phyloP scores from a whole-genome alignment of 2,329 filamentous ascomycete species.

The Botryotinia globosa region DNA sequence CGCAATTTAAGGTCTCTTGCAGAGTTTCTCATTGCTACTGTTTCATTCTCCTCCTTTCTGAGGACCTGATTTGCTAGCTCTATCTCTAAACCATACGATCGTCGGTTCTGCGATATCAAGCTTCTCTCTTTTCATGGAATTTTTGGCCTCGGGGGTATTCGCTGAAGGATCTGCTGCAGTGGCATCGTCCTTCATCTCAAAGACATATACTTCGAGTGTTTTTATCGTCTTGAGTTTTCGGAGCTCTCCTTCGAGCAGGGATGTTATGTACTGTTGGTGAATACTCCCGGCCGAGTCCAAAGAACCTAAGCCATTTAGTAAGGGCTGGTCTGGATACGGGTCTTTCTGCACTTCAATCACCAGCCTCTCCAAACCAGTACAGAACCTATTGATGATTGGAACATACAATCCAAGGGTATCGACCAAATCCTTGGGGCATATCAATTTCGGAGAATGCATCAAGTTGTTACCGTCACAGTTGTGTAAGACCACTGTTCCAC shows the following conservation, averaged over 20 bases:
- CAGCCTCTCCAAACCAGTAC: background rate
- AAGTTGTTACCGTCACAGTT: background rate
- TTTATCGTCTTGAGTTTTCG: background rate
- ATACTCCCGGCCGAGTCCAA: background rate
- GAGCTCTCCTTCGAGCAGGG: background rate
- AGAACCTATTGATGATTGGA: background rate
- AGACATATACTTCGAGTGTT: background rate
- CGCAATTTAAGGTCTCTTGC: background rate
- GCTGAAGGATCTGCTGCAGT: background rate
- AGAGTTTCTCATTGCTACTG: background rate
- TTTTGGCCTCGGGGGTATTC: no score
- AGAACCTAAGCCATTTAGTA: background rate
- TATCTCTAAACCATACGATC: background rate
- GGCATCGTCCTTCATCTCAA: background rate
- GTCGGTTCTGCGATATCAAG: background rate
- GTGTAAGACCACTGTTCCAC: background rate
- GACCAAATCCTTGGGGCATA: background rate
- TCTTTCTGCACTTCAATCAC: background rate
- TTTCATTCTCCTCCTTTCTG: background rate
- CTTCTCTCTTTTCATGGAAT: background rate
- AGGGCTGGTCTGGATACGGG: accelerated
- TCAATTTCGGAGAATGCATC: no score
- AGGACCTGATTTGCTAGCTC: background rate
- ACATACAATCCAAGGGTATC: background rate
- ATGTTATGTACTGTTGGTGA: background rate